phyloP scores from a whole-genome alignment of 306 rosid species.

The Vigna unguiculata region DNA sequence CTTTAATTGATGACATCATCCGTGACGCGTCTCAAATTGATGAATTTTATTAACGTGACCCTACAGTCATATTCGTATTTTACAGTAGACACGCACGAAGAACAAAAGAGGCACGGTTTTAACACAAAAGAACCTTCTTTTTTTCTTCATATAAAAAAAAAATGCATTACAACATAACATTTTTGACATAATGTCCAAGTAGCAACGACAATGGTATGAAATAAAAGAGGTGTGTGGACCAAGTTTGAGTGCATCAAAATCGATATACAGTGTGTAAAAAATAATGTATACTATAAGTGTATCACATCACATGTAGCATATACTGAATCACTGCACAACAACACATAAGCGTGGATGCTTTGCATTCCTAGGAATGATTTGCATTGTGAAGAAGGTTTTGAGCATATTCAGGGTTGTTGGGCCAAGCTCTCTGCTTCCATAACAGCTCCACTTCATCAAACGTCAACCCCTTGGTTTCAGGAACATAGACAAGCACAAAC shows the following conservation, averaged over 20 bases:
- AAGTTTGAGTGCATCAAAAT: not conserved
- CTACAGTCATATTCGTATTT: not conserved
- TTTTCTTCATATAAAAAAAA: not conserved
- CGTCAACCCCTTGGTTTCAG: constrained; percentile 90
- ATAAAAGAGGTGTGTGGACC: not conserved
- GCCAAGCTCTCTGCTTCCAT: constrained; percentile 89
- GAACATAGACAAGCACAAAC: constrained; percentile 67
- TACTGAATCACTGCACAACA: not conserved
- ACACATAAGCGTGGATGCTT: not conserved
- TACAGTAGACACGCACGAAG: not conserved
- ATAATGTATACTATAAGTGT: not conserved
- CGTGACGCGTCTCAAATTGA: not conserved
- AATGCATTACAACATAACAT: not conserved
- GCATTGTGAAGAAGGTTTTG: constrained; percentile 60
- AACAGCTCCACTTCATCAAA: constrained; percentile 90
- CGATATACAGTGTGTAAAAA: not conserved
- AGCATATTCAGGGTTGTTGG: constrained; percentile 50
- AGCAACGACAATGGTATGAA: not conserved
- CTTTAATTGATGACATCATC: not conserved
- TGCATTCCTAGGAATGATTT: constrained; percentile 32
- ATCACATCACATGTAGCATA: not conserved
- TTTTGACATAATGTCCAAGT: not conserved
- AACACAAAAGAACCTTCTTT: not conserved
- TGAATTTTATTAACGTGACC: not conserved
- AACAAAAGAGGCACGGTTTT: not conserved